phyloP scores from a whole-genome alignment of 176 grass and related monocot genomes.

The Oryza nivara region DNA sequence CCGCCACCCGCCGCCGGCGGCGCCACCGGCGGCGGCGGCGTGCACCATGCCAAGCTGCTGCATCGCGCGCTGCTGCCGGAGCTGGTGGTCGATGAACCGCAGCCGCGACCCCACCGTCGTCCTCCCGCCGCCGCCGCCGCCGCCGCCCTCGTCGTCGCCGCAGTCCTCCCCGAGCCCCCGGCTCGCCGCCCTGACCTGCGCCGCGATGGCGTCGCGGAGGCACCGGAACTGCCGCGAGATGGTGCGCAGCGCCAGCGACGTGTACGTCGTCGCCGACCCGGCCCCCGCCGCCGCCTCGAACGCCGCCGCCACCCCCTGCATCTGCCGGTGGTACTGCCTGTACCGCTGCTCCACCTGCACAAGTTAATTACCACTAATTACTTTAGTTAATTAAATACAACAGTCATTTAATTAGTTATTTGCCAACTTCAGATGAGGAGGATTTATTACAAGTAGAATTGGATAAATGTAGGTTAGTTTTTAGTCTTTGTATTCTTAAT shows the following conservation, averaged over 20 bases:
- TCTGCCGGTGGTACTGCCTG: conserved; percentile 82
- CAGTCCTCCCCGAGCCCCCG: conserved; percentile 72
- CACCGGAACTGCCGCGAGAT: conserved; percentile 89
- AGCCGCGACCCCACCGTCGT: conserved; percentile 54
- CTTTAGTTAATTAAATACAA: background rate
- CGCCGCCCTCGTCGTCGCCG: conserved; percentile 35
- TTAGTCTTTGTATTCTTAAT: too few species aligned
- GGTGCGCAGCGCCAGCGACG: conserved; percentile 72
- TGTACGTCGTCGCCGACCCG: conserved; percentile 71
- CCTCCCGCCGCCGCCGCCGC: conserved; percentile 48
- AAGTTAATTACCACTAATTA: background rate
- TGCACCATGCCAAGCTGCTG: conserved; percentile 82
- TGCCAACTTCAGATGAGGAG: too few species aligned
- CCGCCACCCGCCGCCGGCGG: conserved; percentile 45
- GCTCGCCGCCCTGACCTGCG: conserved; percentile 59
- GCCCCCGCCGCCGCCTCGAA: conserved; percentile 62
- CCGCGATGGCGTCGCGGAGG: conserved; percentile 69
- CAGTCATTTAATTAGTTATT: too few species aligned
- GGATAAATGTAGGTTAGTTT: too few species aligned
- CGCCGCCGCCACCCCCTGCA: conserved; percentile 62
- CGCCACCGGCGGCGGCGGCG: conserved; percentile 53
- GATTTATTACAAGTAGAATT: too few species aligned
- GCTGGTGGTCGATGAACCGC: conserved; percentile 72
- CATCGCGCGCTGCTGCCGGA: conserved; percentile 71
- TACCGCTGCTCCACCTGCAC: conserved; percentile 83